Base-by-base conservation (phyloP, 2,329 filamentous ascomycete species). In the Cytospora mali region DNA sequence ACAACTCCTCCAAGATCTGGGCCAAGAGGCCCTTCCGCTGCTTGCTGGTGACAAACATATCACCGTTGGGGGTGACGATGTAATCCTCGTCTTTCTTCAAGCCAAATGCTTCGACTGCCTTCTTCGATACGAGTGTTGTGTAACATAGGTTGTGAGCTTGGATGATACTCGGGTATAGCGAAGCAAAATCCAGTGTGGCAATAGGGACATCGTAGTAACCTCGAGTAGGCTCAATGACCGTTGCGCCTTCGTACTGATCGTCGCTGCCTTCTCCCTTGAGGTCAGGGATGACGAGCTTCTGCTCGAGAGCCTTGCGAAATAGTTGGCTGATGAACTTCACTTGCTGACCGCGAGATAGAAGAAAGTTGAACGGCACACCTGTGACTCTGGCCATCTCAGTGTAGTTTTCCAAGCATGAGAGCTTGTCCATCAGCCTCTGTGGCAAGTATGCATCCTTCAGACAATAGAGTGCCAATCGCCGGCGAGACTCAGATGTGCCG, bases 381-480 rank as follows among this genome's bases (percentile, higher is more conserved):
- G 96, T 99, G 77, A 99, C 95, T 86, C 95, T 95, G 62, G 95
- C 94, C 95, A 99, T 99, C 78, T 99, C 95, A 0, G 95, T 98
- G 72, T 98, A 98, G 74, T 99, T 99, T 77, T 97, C 91, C n/a
- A 99, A 81, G 76, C 95, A 98, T 73, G 96, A 98, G 28, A 99
- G 82, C 75, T 99, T 99, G 73, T 99, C 95, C 88, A 99, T 93
- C 57, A 99, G 77, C 64, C 96, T 82, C 72, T 98, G 93, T 1
- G 95, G 95, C 4, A 99, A 82, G 71, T 97, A 99, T 0, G 95
- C 95, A 79, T 99, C 96, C 76, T 99, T 99, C 68, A 99, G 77
- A 77, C 95, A 99, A 79, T 99, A 99, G 1, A 99, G 86, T 1
- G 95, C 95, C 55, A 99, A 79, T 77, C 95, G 88, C 70, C 96